A percentile compares a stretch with the other conserved stretches of the same genome.
These are phyloP conservation scores for Chrysochromulina parva DNA, from an alignment of 78 protist genomes.

Conservation along the genomic window DNA sequence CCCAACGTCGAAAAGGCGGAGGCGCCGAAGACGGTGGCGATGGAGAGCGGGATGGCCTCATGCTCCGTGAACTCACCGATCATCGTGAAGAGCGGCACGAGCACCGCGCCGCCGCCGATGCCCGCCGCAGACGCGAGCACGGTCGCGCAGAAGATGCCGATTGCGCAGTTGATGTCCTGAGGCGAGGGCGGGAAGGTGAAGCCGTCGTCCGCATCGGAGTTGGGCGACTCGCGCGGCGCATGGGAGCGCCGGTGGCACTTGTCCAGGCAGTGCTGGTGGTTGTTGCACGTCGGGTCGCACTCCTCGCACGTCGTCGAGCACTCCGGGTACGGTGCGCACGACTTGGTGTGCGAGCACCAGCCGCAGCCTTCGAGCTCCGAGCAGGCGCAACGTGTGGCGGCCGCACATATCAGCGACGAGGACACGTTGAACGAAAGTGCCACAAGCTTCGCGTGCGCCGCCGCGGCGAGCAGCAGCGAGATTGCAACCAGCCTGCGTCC, in stretches of 20 bases:
- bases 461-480: too few species aligned
- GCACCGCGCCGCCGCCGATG: slow-evolving; percentile 36
- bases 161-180: not conserved
- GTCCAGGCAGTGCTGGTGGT: not conserved
- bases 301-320: slow-evolving; percentile 31
- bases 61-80: slow-evolving; percentile 8
- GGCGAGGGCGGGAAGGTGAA: not conserved
- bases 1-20: not conserved
- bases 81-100: slow-evolving; percentile 9
- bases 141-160: not conserved
- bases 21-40: slow-evolving; percentile 15
- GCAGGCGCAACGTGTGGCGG: slow-evolving; percentile 15
- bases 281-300: not conserved
- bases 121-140: slow-evolving; percentile 18
- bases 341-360: not conserved
- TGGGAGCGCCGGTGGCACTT: not conserved
- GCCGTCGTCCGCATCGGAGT: too few species aligned
- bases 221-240: too few species aligned
- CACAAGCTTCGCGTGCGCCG: too few species aligned
- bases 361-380: slow-evolving; percentile 26
- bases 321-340: slow-evolving; percentile 1
- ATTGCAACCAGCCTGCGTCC: too few species aligned
- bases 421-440: too few species aligned
- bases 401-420: not conserved
- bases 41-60: slow-evolving; percentile 24